Conservation (phyloP, 129 eudicot species). For the Flaveria linearis region DNA sequence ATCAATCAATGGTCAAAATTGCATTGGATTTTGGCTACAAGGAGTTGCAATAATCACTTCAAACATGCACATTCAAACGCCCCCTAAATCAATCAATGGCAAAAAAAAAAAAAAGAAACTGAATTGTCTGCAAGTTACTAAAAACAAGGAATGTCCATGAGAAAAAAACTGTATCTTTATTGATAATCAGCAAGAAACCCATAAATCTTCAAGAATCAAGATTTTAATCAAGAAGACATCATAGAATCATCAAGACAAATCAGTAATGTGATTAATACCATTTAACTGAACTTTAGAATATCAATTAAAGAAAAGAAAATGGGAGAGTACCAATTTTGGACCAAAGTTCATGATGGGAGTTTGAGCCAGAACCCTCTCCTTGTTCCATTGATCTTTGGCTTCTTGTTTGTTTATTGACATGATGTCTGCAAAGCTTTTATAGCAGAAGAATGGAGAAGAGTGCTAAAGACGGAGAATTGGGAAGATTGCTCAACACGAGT, state of each 20-base stretch:
- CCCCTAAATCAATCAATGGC: conserved; percentile 2
- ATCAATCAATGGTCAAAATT: conserved; percentile 8
- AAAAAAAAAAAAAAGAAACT: neutral
- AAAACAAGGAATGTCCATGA: conserved; percentile 16
- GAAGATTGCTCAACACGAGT: conserved; percentile 12
- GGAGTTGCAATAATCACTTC: neutral
- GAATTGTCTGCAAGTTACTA: neutral
- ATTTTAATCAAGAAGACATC: neutral
- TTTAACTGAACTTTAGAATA: neutral
- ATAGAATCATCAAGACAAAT: conserved; percentile 3
- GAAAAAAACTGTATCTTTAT: neutral
- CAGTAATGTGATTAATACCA: neutral
- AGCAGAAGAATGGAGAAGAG: conserved; percentile 20
- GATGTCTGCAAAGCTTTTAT: neutral
- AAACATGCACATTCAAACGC: conserved; percentile 11
- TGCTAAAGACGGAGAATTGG: conserved; percentile 8
- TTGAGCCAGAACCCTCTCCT: conserved; percentile 54
- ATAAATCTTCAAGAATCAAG: neutral
- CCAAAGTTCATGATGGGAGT: conserved; percentile 44
- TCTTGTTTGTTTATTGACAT: conserved; percentile 4
- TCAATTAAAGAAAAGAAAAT: conserved; percentile 10
- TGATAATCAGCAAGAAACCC: conserved; percentile 13
- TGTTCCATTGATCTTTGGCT: conserved; percentile 42
- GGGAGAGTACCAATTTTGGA: conserved; percentile 56
- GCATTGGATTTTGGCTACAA: neutral